Conservation (phyloP, 257 asterid genomes). For the Solanum chaucha region DNA sequence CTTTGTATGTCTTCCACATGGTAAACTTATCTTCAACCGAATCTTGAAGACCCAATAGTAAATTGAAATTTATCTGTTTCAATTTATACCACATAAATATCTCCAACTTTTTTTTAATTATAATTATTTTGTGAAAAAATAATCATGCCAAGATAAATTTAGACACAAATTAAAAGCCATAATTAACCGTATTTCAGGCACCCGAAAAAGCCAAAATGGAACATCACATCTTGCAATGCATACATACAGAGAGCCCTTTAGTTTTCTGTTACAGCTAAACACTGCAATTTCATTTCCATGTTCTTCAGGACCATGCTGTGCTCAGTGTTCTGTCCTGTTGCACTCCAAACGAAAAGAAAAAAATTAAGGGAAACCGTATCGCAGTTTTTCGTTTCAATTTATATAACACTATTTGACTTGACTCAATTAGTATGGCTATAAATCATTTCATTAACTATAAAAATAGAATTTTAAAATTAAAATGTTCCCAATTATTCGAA, state of each 20-base stretch:
- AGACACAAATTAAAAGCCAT: neutral
- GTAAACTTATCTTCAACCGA: neutral
- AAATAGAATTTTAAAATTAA: neutral
- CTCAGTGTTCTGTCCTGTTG: neutral
- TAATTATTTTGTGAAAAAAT: neutral
- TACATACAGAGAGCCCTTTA: neutral
- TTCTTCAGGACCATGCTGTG: neutral
- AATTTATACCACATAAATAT: neutral
- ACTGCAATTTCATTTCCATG: neutral
- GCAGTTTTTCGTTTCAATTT: neutral
- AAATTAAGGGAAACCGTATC: neutral
- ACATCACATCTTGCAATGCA: neutral
- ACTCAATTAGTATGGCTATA: neutral
- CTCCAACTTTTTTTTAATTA: neutral
- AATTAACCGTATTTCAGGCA: neutral
- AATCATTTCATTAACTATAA: neutral
- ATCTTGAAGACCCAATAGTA: neutral
- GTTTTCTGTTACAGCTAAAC: neutral
- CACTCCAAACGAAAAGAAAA: neutral
- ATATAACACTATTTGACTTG: neutral
- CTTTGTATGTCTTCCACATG: neutral
- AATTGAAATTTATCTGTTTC: neutral
- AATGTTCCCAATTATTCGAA: too few species aligned
- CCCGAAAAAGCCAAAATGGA: neutral
- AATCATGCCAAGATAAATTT: neutral